These are phyloP conservation scores for Tirmania nivea DNA, from an alignment of 495 filamentous ascomycete species.

Conservation along the genomic window DNA sequence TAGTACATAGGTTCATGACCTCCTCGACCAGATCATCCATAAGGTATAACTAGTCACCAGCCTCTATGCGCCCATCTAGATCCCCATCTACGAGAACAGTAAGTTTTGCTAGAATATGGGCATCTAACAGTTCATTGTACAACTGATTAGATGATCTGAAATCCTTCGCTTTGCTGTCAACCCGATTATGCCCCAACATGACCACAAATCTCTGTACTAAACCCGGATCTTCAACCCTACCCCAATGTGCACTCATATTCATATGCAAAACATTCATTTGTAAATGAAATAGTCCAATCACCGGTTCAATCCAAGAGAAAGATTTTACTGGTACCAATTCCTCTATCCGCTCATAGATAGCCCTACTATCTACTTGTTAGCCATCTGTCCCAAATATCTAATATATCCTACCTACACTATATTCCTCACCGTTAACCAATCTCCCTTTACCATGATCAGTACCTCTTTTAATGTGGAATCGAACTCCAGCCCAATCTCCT, in stretches of 20 bases:
- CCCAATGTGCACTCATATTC: neutral
- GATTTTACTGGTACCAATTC: neutral
- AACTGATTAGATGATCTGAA: neutral
- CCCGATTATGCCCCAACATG: neutral
- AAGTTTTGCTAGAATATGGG: neutral
- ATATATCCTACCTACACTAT: too few species aligned
- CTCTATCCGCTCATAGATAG: neutral
- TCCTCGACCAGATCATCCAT: neutral
- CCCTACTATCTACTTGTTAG: too few species aligned
- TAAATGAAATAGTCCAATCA: neutral
- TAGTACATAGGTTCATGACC: too few species aligned
- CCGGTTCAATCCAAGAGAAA: neutral
- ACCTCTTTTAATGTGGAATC: neutral
- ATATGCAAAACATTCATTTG: neutral
- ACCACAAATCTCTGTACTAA: neutral
- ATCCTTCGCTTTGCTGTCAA: neutral
- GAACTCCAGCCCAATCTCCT: neutral
- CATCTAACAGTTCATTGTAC: neutral
- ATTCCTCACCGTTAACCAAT: neutral
- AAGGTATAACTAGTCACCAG: neutral
- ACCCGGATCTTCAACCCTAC: neutral
- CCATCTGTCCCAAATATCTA: too few species aligned
- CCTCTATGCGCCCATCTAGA: neutral
- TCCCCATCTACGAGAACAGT: neutral
- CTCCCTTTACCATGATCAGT: neutral